Base-by-base conservation (phyloP, 495 filamentous ascomycete species). In the Neurospora sp. region DNA sequence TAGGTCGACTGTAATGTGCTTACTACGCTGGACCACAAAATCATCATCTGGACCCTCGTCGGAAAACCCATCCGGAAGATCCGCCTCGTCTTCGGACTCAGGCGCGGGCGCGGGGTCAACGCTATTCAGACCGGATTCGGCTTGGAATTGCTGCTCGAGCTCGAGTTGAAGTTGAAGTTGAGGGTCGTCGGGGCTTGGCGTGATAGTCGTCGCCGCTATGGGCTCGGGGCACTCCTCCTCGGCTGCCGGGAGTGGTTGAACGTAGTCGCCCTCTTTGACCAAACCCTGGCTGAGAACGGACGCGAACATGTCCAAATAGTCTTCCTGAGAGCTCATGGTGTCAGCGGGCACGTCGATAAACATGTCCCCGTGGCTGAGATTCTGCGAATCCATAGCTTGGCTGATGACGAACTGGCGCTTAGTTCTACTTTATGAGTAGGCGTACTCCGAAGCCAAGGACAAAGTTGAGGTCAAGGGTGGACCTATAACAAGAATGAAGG, bases 1-100 rank as follows among this genome's bases (percentile, higher is more conserved):
- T 34, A 80, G 31, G 0, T 76, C 45, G 34, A 81, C 78, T 10
- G n/a, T 70, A 13, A 81, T 69, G 11, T 70, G 38, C 8, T 71
- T 36, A 39, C 70, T 74, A 3, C 54, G 70, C 6, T 17, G 39
- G 3, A n/a, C 10, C 4, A 72, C 62, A 39, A 76, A 77, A 28
- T 38, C 28, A n/a, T 72, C 28, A 7, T 72, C 71, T 31, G 24
- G 28, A 5, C 38, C 19, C 28, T 38, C 42, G 5, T 34, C 42
- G 5, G 28, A 36, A 19, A 66, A 66, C 0, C 54, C 54, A 66
- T 66, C 54, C 1, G 54, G 54, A 1, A 66, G 54, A 36, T 66
- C 28, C 13, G 54, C 54, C 28, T 66, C 28, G 3, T 66, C 54
- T 36, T 66, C 54, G 28, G 28, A 66, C 28, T 66, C 28, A 4